A percentile compares a stretch with the other conserved stretches of the same genome.
phyloP scores from a whole-genome alignment of 2,329 filamentous ascomycete genomes.

The Aquanectria penicillioides region DNA sequence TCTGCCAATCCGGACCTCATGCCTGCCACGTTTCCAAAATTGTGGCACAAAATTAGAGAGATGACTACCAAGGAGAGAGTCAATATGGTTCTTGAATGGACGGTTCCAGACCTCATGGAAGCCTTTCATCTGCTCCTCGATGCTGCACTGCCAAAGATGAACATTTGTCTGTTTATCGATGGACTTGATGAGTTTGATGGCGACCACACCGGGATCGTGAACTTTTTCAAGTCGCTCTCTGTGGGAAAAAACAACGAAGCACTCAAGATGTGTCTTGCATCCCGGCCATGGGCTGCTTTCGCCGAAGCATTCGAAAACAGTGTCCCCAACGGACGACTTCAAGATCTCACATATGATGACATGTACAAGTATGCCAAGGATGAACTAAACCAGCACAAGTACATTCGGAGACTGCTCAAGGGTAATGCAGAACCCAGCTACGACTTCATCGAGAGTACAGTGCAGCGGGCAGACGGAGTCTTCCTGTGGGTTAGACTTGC shows the following conservation, averaged over 20 bases:
- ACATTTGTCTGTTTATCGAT: constrained; percentile 45
- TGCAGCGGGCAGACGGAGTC: constrained; percentile 43
- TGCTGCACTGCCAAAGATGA: constrained; percentile 28
- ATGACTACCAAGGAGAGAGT: constrained; percentile 47
- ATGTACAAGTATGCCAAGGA: constrained; percentile 42
- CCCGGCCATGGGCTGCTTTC: constrained; percentile 45
- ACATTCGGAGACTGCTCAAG: constrained; percentile 25
- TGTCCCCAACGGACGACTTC: constrained; percentile 40
- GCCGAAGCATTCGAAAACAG: constrained; percentile 36
- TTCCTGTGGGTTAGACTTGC: constrained; percentile 48
- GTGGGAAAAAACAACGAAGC: constrained; percentile 14
- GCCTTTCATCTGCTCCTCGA: constrained; percentile 39
- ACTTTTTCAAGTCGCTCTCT: constrained; percentile 41
- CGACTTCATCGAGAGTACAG: constrained; percentile 26
- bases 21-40: constrained; percentile 36
- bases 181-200: constrained; percentile 49
- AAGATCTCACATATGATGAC: constrained; percentile 40
- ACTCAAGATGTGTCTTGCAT: constrained; percentile 47
- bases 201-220: constrained; percentile 39
- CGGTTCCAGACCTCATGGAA: constrained; percentile 39
- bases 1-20: constrained; percentile 37
- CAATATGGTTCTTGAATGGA: constrained; percentile 44
- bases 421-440: constrained; percentile 2
- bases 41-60: constrained; percentile 41
- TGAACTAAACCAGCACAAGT: constrained; percentile 23